phyloP scores from a whole-genome alignment of 768 basidiomycete species.

The Hemileccinum impolitum region DNA sequence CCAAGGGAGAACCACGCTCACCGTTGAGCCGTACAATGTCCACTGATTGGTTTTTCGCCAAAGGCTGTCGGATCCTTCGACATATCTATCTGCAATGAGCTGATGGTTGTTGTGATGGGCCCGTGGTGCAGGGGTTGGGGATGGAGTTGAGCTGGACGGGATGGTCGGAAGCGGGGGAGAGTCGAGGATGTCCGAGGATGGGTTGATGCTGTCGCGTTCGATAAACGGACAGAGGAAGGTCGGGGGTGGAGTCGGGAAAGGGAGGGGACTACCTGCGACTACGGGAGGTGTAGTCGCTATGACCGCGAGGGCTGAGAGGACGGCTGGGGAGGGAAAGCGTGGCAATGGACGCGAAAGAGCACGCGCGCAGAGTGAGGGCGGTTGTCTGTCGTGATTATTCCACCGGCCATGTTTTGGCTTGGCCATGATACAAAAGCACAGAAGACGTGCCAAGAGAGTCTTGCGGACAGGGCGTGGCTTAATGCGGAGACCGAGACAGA shows the following conservation, averaged over 20 bases:
- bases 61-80: slow-evolving; percentile 47
- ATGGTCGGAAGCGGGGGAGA: background rate
- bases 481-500: slow-evolving; percentile 19
- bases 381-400: slow-evolving; percentile 19
- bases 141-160: slow-evolving; percentile 9
- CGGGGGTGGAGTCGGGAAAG: slow-evolving; percentile 39
- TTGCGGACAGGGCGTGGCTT: slow-evolving; percentile 33
- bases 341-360: slow-evolving; percentile 15
- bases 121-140: slow-evolving; percentile 8
- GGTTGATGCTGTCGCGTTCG: slow-evolving; percentile 15
- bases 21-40: slow-evolving; percentile 68
- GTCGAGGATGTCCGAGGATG: background rate
- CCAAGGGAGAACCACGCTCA: slow-evolving; percentile 33
- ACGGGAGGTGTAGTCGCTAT: slow-evolving; percentile 47
- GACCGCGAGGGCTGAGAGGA: slow-evolving; percentile 56
- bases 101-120: background rate
- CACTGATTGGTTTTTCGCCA: slow-evolving; percentile 58
- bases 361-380: slow-evolving; percentile 3
- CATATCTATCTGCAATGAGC: slow-evolving; percentile 53
- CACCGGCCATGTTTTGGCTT: slow-evolving; percentile 45
- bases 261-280: slow-evolving; percentile 46
- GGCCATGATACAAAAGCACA: slow-evolving; percentile 44
- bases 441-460: slow-evolving; percentile 38
- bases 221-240: slow-evolving; percentile 59
- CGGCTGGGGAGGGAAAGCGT: slow-evolving; percentile 43